phyloP scores from a whole-genome alignment of 306 rosid species.

The Vigna reflexopilosa region DNA sequence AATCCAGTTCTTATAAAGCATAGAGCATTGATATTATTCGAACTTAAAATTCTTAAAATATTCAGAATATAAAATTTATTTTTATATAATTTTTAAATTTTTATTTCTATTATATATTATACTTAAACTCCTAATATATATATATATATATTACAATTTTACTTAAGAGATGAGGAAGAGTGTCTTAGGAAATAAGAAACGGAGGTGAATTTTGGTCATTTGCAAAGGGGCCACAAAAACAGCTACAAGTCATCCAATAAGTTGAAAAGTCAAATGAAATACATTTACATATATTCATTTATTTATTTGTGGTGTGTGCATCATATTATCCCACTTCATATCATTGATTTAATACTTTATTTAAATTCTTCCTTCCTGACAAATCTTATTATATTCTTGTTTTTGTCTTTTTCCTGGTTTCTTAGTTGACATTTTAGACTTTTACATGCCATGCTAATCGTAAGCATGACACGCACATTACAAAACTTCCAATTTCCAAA shows the following conservation, averaged over 20 bases:
- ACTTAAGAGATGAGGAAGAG: no score
- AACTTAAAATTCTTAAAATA: no score
- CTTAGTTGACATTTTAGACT: slow-evolving; percentile 18
- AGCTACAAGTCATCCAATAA: neutral
- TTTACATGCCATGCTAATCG: neutral
- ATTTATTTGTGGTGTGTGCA: neutral
- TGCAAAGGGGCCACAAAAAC: neutral
- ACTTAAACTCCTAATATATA: no score
- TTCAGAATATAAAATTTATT: no score
- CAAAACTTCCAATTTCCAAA: neutral
- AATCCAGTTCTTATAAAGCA: no score
- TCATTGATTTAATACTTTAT: neutral
- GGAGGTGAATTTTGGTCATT: slow-evolving; percentile 23
- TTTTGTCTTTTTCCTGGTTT: neutral
- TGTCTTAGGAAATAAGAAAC: no score
- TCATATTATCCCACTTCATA: neutral
- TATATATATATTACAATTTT: no score
- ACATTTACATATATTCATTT: neutral
- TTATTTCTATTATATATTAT: no score
- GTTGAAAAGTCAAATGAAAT: slow-evolving; percentile 23
- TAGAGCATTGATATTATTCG: no score
- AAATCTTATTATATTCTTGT: neutral
- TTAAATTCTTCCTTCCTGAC: neutral
- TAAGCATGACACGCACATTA: slow-evolving; percentile 25
- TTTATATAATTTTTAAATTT: no score